Conservation (phyloP, 345 rosid species). For the Populus ilicifolia region DNA sequence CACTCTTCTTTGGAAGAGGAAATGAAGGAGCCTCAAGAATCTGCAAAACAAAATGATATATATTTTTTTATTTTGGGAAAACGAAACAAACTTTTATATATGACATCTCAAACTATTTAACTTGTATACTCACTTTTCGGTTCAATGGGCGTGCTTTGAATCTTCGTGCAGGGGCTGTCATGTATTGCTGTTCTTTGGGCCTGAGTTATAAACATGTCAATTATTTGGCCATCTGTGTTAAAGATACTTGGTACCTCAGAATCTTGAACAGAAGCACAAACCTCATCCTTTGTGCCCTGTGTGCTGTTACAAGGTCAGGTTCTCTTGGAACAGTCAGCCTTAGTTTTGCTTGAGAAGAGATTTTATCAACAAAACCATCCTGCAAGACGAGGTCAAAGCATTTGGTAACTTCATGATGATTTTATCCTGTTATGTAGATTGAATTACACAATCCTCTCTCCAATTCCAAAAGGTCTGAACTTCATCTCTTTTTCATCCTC, state of each 20-base stretch:
- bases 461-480: not conserved
- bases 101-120: constrained; percentile 5
- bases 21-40: constrained; percentile 81
- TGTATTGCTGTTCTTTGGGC: constrained; percentile 54
- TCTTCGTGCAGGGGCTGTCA: constrained; percentile 36
- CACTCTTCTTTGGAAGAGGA: constrained; percentile 71
- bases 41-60: constrained; percentile 37
- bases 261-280: constrained; percentile 23
- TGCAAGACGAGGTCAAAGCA: constrained; percentile 32
- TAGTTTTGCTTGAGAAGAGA: constrained; percentile 32
- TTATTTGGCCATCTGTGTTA: constrained; percentile 7
- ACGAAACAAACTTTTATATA: constrained; percentile 1
- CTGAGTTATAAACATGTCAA: constrained; percentile 43
- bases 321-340: constrained; percentile 82
- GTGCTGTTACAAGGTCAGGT: constrained; percentile 86
- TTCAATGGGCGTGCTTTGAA: constrained; percentile 95
- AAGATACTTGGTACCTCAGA: not conserved
- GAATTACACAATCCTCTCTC: not conserved
- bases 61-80: constrained; percentile 4
- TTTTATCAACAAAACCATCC: constrained; percentile 52
- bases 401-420: not conserved
- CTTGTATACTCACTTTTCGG: constrained; percentile 66
- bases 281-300: constrained; percentile 77
- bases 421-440: not conserved
- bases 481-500: not conserved